These are phyloP conservation scores for Sporothrix dimorphospora DNA, from an alignment of 2,329 filamentous ascomycete species.

Conservation along the genomic window DNA sequence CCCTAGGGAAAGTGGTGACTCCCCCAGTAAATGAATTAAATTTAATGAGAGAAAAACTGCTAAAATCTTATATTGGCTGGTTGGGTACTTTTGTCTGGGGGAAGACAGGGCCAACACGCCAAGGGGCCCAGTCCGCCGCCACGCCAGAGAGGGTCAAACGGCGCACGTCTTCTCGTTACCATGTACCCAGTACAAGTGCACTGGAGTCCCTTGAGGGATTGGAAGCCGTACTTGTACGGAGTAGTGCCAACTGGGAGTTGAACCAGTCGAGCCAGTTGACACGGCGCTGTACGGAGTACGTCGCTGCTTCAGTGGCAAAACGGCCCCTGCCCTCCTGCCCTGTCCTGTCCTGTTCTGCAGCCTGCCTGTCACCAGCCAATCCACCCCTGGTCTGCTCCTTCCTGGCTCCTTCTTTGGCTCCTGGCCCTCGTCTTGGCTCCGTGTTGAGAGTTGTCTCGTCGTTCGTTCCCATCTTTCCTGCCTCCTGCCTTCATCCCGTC, in stretches of 20 bases:
- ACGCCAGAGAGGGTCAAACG: conserved; percentile 4
- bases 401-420: conserved; percentile 2
- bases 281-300: background rate
- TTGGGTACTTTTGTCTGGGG: conserved; percentile 10
- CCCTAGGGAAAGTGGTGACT: background rate
- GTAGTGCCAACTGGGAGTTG: background rate
- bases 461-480: background rate
- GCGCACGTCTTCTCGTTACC: background rate
- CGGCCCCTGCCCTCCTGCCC: background rate
- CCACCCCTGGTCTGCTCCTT: conserved; percentile 10
- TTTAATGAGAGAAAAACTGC: background rate
- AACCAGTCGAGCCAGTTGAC: background rate
- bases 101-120: background rate
- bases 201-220: background rate
- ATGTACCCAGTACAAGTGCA: background rate
- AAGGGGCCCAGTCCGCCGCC: conserved; percentile 1
- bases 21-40: conserved; percentile 17
- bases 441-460: background rate
- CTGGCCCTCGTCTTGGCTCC: background rate
- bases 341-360: background rate
- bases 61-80: conserved; percentile 6
- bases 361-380: conserved; percentile 1
- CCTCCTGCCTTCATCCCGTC: background rate
- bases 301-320: conserved; percentile 2
- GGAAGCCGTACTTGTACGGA: too few relatives aligned